Percentiles rank a stretch among this genome's conserved stretches.
These are phyloP conservation scores for Marasmius oreades DNA, from an alignment of 1,284 basidiomycete species.

Conservation along the genomic window DNA sequence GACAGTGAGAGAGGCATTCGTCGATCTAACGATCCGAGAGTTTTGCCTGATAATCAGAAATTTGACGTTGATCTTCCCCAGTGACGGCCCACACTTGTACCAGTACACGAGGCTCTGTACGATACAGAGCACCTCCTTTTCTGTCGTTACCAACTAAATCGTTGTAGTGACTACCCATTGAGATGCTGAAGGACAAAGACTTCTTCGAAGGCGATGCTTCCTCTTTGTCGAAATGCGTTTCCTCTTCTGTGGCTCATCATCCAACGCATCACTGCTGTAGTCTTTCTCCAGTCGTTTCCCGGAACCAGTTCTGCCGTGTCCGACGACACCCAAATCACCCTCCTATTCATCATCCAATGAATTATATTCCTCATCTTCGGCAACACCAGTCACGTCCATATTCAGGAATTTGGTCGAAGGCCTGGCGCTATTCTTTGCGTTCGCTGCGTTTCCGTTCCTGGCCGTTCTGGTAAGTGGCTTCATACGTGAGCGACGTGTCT, in stretches of 20 bases:
- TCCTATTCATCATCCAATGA: background rate
- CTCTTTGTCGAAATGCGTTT: conserved; percentile 31
- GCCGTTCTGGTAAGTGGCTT: background rate
- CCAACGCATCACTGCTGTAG: conserved; percentile 47
- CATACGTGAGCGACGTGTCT: background rate
- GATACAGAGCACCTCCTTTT: too few relatives aligned
- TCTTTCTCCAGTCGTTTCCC: conserved; percentile 11
- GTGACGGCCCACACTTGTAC: too few relatives aligned
- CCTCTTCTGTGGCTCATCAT: conserved; percentile 33
- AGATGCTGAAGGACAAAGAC: too few relatives aligned
- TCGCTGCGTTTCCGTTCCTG: background rate
- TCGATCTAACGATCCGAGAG: too few relatives aligned
- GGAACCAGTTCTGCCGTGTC: background rate
- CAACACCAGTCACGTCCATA: background rate
- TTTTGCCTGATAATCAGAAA: too few relatives aligned
- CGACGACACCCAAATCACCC: background rate
- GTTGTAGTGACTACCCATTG: too few relatives aligned
- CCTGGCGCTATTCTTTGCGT: background rate
- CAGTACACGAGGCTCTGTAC: too few relatives aligned
- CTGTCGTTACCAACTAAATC: too few relatives aligned
- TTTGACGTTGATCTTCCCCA: too few relatives aligned
- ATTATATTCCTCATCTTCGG: background rate
- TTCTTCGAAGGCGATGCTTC: conserved; percentile 30
- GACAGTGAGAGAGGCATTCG: too few relatives aligned
- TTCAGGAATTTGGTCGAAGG: background rate